phyloP scores from a whole-genome alignment of 1,139 yeast genomes.

The Zygoascus hellenicus region DNA sequence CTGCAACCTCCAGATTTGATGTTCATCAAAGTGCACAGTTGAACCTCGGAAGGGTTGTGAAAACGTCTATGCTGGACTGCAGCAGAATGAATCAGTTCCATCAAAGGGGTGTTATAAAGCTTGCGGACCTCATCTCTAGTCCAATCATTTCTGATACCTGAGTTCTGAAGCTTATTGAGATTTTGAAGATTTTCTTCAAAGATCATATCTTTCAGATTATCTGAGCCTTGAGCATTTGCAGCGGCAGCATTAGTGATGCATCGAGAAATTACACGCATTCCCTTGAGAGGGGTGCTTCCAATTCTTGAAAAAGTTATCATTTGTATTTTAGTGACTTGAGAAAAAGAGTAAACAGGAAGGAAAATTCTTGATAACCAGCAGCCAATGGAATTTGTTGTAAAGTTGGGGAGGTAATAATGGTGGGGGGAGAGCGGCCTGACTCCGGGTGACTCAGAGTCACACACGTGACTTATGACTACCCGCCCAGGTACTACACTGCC shows the following conservation, averaged over 20 bases:
- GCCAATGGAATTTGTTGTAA: neutral
- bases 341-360: neutral
- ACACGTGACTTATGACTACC: neutral
- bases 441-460: constrained; percentile 11
- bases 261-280: no score
- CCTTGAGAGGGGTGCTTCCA: no score
- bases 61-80: constrained; percentile 60
- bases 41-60: constrained; percentile 67
- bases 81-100: constrained; percentile 53
- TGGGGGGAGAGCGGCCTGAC: neutral
- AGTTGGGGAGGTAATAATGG: neutral
- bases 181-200: neutral
- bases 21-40: constrained; percentile 66
- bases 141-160: constrained; percentile 39
- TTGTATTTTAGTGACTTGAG: neutral
- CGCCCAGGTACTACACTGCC: no score
- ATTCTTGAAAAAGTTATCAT: no score
- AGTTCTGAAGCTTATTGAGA: neutral
- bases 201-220: neutral
- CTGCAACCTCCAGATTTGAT: constrained; percentile 79
- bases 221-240: neutral
- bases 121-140: constrained; percentile 51
- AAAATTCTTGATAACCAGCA: neutral
- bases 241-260: neutral
- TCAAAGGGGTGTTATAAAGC: constrained; percentile 59